A percentile compares a stretch with the other conserved stretches of the same genome.
Conservation (phyloP, 805 yeast genomes). For the Yamadazyma endophytica region DNA sequence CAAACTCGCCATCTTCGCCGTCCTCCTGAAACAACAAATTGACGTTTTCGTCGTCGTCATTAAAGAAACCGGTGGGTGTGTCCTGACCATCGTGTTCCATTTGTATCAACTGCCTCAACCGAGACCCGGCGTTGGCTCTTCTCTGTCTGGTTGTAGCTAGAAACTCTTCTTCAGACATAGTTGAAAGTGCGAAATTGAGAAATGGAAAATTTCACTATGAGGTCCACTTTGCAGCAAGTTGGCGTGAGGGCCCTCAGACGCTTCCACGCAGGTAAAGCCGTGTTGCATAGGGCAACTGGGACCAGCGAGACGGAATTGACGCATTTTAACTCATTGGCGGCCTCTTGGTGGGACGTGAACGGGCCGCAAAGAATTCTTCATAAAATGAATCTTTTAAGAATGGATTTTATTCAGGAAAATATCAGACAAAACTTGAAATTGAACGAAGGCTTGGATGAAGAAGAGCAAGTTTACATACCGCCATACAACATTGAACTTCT, state of each 20-base stretch:
- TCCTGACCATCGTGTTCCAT: slow-evolving; percentile 56
- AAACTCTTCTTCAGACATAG: slow-evolving; percentile 11
- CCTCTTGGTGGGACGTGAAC: slow-evolving; percentile 96
- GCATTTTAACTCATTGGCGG: slow-evolving; percentile 83
- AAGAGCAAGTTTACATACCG: slow-evolving; percentile 63
- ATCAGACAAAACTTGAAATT: slow-evolving; percentile 43
- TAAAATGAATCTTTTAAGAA: slow-evolving; percentile 84
- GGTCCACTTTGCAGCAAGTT: too few relatives aligned
- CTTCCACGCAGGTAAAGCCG: too few relatives aligned
- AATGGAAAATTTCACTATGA: too few relatives aligned
- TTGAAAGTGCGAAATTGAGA: too few relatives aligned
- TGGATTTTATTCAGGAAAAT: slow-evolving; percentile 78
- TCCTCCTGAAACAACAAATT: slow-evolving; percentile 63
- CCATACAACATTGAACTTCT: slow-evolving; percentile 69
- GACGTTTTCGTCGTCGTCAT: slow-evolving; percentile 75
- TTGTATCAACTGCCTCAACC: slow-evolving; percentile 67
- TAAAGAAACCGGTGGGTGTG: slow-evolving; percentile 19
- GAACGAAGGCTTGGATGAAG: slow-evolving; percentile 26
- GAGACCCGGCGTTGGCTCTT: slow-evolving; percentile 87
- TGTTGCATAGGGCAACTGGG: slow-evolving; percentile 23
- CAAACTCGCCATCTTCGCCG: slow-evolving; percentile 26
- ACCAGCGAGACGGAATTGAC: slow-evolving; percentile 61
- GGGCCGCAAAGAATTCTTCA: slow-evolving; percentile 94
- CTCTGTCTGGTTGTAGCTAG: slow-evolving; percentile 72
- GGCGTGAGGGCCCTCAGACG: too few relatives aligned